Base-by-base conservation (phyloP, 768 basidiomycete species). In the Rhodotorula kratochvilovae region DNA sequence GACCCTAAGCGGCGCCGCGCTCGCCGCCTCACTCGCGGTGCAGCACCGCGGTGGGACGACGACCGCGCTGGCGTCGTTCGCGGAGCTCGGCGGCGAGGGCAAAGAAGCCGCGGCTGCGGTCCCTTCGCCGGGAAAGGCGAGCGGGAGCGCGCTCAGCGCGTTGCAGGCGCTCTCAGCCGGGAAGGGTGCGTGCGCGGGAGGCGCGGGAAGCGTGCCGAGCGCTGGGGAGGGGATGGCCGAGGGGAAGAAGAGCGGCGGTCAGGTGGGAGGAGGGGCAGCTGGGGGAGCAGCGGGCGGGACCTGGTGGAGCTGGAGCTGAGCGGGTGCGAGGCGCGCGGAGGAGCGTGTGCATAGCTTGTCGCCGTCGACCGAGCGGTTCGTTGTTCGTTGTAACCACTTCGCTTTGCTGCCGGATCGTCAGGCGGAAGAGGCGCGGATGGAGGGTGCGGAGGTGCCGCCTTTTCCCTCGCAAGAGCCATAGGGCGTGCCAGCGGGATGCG, bases 21-120 rank as follows among this genome's bases (percentile, higher is more conserved):
- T 61, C 56, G 63, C 29, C 45, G 27, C 57, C 43, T 45, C 59
- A 54, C 64, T 65, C 58, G 54, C 54, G 55, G 76, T 76, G 76
- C 77, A 77, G 76, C 76, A 76, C 76, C 77, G 77, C 78, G 77
- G 76, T 76, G 66, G 62, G 66, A 73, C 66, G 76, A 78, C 76
- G 75, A 78, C 75, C 42, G 63, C 69, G 39, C 46, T 35, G 12
- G 31, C 54, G 33, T 33, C 33, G 31, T 54, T 54, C 29, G 53
- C 16, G 12, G 53, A 6, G 61, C 57, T 35, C 33, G 45, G 7
- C 23, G 48, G 45, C 45, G 45, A 46, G 19, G 19, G 21, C 45
- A 19, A 46, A 7, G 2, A 7, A 10, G 25, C 25, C 48, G 48
- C 25, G 48, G 48, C 48, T 25, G 25, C 5, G 19, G 45, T 23